Conservation (phyloP, 805 yeast species). For the Kluyveromyces dobzhanskii region DNA sequence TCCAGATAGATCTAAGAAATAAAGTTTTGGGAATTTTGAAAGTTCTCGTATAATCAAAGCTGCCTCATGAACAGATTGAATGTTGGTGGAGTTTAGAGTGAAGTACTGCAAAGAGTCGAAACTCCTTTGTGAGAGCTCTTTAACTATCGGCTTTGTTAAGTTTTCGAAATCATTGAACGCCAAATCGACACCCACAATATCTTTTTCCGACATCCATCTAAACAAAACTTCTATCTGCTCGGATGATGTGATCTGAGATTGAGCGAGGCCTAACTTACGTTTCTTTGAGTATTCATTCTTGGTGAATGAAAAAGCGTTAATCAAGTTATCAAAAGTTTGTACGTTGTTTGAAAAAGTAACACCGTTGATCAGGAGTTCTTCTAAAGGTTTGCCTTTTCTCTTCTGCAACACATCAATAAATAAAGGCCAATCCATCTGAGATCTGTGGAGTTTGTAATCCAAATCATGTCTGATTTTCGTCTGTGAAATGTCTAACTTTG, state of each 20-base stretch:
- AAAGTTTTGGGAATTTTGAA: constrained; percentile 48
- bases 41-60: constrained; percentile 41
- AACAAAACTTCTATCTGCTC: constrained; percentile 51
- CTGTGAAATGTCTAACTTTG: constrained; percentile 65
- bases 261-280: constrained; percentile 58
- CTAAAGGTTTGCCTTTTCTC: constrained; percentile 57
- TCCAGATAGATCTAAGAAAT: constrained; percentile 68
- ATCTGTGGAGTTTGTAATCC: constrained; percentile 38
- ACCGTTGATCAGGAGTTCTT: constrained; percentile 75
- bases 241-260: constrained; percentile 46
- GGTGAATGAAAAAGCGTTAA: constrained; percentile 46
- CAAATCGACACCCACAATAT: constrained; percentile 60
- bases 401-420: constrained; percentile 59
- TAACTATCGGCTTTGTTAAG: constrained; percentile 22
- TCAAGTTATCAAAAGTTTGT: constrained; percentile 42
- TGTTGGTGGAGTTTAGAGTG: constrained; percentile 58
- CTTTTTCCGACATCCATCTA: constrained; percentile 44
- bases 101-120: constrained; percentile 34
- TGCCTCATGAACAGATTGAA: constrained; percentile 44
- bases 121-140: constrained; percentile 14
- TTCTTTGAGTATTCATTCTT: constrained; percentile 28
- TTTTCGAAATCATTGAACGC: constrained; percentile 66
- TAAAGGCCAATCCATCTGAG: constrained; percentile 77
- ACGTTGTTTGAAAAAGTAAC: constrained; percentile 47
- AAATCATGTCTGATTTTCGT: constrained; percentile 34